Conservation (phyloP, 352 stramenopile genomes). For the Phytophthora niederhauseri region DNA sequence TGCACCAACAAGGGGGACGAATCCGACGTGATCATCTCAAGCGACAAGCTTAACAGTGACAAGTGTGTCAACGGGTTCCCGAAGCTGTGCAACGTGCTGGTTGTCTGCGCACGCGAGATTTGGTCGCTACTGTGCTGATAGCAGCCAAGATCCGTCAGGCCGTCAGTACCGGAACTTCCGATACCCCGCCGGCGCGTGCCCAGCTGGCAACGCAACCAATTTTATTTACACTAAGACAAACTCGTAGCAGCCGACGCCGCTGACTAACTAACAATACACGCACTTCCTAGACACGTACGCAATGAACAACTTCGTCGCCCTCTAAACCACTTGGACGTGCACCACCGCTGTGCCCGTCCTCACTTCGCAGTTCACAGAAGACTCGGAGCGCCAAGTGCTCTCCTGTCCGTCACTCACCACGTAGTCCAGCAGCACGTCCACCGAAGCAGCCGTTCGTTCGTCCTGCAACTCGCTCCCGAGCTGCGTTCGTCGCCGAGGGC, state of each 20-base stretch:
- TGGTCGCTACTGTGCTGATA: neutral
- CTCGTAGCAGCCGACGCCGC: neutral
- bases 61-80: too few relatives aligned
- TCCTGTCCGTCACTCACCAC: neutral
- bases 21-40: too few relatives aligned
- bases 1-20: too few relatives aligned
- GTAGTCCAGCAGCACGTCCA: neutral
- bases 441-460: neutral
- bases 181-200: neutral
- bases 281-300: neutral
- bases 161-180: neutral
- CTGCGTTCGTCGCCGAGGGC: neutral
- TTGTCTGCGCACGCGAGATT: neutral
- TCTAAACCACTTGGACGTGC: neutral
- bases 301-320: neutral
- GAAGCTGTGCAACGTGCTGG: too few relatives aligned
- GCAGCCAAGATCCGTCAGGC: neutral
- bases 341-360: neutral
- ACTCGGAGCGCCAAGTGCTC: neutral
- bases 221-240: neutral
- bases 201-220: neutral
- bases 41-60: too few relatives aligned
- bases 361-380: neutral
- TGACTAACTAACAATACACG: slow-evolving; percentile 1
- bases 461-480: neutral